Base-by-base conservation (phyloP, 2,329 filamentous ascomycete species). In the Botryotinia convoluta region DNA sequence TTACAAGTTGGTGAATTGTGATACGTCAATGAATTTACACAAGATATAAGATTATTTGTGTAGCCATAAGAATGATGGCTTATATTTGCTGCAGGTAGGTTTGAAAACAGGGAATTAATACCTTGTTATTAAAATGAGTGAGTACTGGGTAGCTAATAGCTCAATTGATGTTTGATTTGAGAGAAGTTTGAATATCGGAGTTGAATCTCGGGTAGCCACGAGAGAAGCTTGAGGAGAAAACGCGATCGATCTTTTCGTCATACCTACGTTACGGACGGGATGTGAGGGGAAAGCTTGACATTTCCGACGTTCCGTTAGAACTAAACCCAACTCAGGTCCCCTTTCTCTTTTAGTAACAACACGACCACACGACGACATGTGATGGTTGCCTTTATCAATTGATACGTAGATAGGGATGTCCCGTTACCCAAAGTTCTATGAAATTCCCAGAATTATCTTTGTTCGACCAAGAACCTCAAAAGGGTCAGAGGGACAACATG, bases 221-320 rank as follows among this genome's bases (percentile, higher is more conserved):
- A 68, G 64, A 29, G 48, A 42, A 54, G 26, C 26, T 16, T 42
- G 48, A 68, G 35, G 65, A 48, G 26, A 57, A 57, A 68, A 68
- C 65, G 65, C 48, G 48, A 68, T 68, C 65, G 37, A 68, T 68
- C 65, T 68, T 32, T 68, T 32, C 48, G 48, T 68, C 65, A 42
- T 57, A 54, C 64, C 26, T 54, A 29, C 64, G 32, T 35, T n/a
- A 54, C 12, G 63, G 63, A 51, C 26, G 64, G 64, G 48, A 54
- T 54, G 48, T 54, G 48, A 54, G 22, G 29, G n/a, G 29, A 20
- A 42, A 29, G 42, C 68, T 63, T 70, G 68, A 57, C 65, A 68
- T 68, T 42, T 57, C 65, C 65, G 65, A 32, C 65, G 65, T 42
- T 12, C 64, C 64, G 35, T 16, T 39, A 18, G n/a, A 9, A 39